Evolutionary conservation across 352 stramenopile species (phyloP), one percentile per base, ranked within the genome.

Genomic region (Pythium aquatile): DNA sequence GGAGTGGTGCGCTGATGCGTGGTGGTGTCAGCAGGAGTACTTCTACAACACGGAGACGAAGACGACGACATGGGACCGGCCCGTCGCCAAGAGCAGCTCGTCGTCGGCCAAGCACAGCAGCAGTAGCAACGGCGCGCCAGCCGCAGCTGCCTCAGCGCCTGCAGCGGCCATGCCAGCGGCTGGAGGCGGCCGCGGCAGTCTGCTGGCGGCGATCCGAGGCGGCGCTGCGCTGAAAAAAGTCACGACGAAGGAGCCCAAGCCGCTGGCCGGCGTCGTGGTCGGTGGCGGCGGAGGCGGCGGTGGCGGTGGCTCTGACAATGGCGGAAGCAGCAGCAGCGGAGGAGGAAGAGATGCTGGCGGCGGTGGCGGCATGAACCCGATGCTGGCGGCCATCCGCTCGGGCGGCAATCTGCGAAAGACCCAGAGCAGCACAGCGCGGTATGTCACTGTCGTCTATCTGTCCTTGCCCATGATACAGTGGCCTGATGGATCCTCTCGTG

Each of bases 11-110:
- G 33, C 37, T 48, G 24, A 35, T 51, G 33, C 11, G 37, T 49
- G 48, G n/a, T 46, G 46, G 35, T 47, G 44, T 30, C 10, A 40
- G 24, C 57, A 95, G 86, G 85, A 93, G 73, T 97, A 97, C 72
- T 97, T 93, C 72, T 97, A 96, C 75, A 94, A 97, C 60, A 76
- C 82, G n/a, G 69, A 90, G 60, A 94, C 84, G 3, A 95, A 96
- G 65, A 83, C 88, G 61, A 97, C 88, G 58, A 94, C 85, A 51
- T 97, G 88, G 88, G 88, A 93, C 35, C 78, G 77, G 24, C 67
- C 71, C 8, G 62, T 61, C 5, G 61, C 72, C 26, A 68, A 66
- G 63, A 65, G 52, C 59, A 39, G 52, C n/a, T 55, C 63, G 20
- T 39, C 63, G 14, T 39, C 32, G 16, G 55, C 63, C 49, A 69